Conservation (phyloP, 2,329 filamentous ascomycete genomes). For the Colletotrichum sp. region DNA sequence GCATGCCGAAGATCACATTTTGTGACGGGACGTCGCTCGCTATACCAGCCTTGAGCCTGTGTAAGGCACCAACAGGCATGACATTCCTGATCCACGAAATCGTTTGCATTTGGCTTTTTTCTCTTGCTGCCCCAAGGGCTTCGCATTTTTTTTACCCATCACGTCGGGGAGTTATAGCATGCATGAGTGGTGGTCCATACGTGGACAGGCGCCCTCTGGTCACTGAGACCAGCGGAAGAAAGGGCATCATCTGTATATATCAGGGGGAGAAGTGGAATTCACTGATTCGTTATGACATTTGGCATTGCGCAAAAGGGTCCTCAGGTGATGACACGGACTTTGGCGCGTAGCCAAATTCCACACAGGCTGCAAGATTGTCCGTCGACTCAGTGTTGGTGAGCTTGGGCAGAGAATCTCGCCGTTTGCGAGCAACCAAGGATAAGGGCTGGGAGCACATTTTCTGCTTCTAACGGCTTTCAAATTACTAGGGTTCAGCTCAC, state of each 20-base stretch:
- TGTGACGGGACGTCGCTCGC: conserved; percentile 5
- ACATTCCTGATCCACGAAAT: neutral
- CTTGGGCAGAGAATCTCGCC: neutral
- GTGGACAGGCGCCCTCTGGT: neutral
- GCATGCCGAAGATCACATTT: neutral
- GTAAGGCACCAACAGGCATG: conserved; percentile 5
- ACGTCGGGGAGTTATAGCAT: neutral
- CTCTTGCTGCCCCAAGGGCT: conserved; percentile 1
- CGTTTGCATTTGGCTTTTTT: conserved; percentile 3
- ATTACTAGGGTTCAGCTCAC: neutral
- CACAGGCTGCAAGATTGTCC: neutral
- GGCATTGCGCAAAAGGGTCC: neutral
- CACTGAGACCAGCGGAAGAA: neutral
- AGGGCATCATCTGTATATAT: conserved; percentile 12
- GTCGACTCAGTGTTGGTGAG: neutral
- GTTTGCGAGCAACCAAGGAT: neutral
- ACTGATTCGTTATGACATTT: neutral
- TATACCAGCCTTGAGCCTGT: neutral
- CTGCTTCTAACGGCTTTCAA: neutral
- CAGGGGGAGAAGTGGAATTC: conserved; percentile 12
- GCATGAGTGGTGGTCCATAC: neutral
- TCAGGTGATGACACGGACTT: neutral
- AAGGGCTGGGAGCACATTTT: neutral
- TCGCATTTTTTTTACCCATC: neutral
- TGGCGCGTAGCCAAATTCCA: neutral